phyloP scores from a whole-genome alignment of 2,329 filamentous ascomycete species.

The Aspergillus pseudotamarii region DNA sequence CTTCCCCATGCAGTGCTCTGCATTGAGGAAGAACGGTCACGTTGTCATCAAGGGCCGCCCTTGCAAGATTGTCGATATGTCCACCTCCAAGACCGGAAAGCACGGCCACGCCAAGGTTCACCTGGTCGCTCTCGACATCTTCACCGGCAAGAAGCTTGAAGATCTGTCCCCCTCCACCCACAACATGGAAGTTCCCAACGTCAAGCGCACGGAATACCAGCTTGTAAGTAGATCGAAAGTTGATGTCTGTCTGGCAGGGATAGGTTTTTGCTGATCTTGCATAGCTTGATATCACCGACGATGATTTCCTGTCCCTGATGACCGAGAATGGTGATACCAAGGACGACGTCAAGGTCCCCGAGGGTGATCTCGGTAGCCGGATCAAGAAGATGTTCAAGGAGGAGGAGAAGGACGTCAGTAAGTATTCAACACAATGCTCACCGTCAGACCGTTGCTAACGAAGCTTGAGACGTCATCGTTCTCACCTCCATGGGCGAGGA shows the following conservation, averaged over 20 bases:
- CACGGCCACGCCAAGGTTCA: conserved; percentile 99
- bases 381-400: conserved; percentile 77
- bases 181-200: conserved; percentile 87
- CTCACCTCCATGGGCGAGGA: conserved; percentile 97
- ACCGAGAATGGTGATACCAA: conserved; percentile 81
- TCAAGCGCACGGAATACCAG: conserved; percentile 87
- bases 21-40: conserved; percentile 98
- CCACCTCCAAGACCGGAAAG: conserved; percentile 99
- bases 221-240: conserved; percentile 66
- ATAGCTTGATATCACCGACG: conserved; percentile 91
- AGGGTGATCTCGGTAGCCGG: conserved; percentile 84
- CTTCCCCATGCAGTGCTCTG: conserved; percentile 99
- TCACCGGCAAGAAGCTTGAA: conserved; percentile 99
- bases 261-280: neutral
- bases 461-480: conserved; percentile 75
- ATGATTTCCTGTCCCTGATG: conserved; percentile 95
- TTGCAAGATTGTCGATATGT: conserved; percentile 99
- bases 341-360: conserved; percentile 92
- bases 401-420: conserved; percentile 93
- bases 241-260: neutral
- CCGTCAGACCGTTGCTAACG: neutral
- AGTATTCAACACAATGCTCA: conserved; percentile 48
- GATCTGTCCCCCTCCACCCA: conserved; percentile 97
- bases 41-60: conserved; percentile 98
- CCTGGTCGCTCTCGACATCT: conserved; percentile 96